Evolutionary conservation across 2,329 filamentous ascomycete genomes (phyloP).

Genomic region (Phialophora verrucosa): DNA sequence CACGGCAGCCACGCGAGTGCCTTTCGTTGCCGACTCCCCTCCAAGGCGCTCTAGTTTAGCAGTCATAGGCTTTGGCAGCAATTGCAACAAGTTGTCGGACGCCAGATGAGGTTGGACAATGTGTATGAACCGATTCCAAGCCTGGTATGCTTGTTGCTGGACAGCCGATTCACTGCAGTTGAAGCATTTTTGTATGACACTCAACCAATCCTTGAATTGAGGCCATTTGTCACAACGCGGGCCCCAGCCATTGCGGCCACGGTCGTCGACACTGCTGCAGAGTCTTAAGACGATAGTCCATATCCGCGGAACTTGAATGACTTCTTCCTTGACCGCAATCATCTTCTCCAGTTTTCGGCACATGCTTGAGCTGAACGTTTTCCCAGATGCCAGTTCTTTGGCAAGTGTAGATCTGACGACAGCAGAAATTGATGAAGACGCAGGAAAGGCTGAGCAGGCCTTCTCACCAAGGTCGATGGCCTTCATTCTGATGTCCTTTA

Average conservation of each 20-base stretch:
- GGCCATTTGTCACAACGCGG: conserved; percentile 70
- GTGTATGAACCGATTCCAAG: conserved; percentile 85
- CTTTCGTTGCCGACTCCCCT: conserved; percentile 53
- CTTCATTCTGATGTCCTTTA: conserved; percentile 75
- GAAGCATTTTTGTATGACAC: conserved; percentile 80
- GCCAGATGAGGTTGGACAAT: conserved; percentile 69
- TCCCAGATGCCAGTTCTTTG: conserved; percentile 57
- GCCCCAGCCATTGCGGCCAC: conserved; percentile 58
- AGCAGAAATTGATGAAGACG: conserved; percentile 70
- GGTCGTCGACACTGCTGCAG: conserved; percentile 49
- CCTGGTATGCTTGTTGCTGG: conserved; percentile 77
- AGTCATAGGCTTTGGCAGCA: conserved; percentile 71
- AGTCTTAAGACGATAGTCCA: conserved; percentile 85
- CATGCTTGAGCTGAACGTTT: conserved; percentile 72
- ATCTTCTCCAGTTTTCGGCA: conserved; percentile 70
- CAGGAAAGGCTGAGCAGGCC: conserved; percentile 71
- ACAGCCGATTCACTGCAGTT: conserved; percentile 75
- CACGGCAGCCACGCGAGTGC: conserved; percentile 62
- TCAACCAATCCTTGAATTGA: conserved; percentile 74
- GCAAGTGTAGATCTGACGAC: conserved; percentile 64
- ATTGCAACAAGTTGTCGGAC: conserved; percentile 61
- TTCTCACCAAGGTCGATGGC: conserved; percentile 77
- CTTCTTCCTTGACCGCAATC: conserved; percentile 65
- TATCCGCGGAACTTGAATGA: conserved; percentile 77
- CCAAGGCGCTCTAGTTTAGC: conserved; percentile 72